Base-by-base conservation (phyloP, 257 asterid species). In the Nicotiana attenuata region DNA sequence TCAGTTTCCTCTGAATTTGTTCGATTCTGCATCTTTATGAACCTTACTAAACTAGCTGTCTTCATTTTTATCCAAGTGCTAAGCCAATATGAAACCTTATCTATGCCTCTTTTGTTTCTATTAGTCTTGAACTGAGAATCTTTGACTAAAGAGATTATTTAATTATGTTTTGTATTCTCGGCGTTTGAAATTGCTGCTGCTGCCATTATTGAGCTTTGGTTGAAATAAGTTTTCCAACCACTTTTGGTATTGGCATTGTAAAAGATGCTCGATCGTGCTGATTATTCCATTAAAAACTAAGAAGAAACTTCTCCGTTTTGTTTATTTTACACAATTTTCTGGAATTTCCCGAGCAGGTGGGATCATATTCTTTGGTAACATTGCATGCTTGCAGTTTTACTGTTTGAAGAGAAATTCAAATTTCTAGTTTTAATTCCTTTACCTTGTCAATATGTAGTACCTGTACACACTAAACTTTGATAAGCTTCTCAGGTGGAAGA, bases 371-470 rank as follows among this genome's bases (percentile, higher is more conserved):
- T 47, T 22, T 73, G 6, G 60, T 69, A 38, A 68, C 35, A 71
- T 71, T 14, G 79, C 79, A 73, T 73, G 79, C 79, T 73, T 73
- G 61, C 24, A 73, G 38, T 73, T 45, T 41, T 14, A 3, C 20
- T 71, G 60, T 71, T 71, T 11, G 24, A 71, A 45, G 7, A 22
- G n/a, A 14, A 28, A 71, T 71, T 71, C 20, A 71, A 45, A 69
- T 41, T 71, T 47, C 78, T 22, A 71, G 29, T 20, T 45, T 45
- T 71, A 71, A 45, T 20, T 45, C 20, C 57, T 41, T 11, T 69
- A 41, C 78, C 38, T 45, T 45, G 59, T 71, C 78, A 69, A 1
- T 41, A 41, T 2, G 3, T 69, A 41, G 78, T 71, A 45, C 78
- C 77, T 5, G 20, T 47, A 22, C 11, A 5, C 33, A 45, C 35